Evolutionary conservation across 352 stramenopile genomes (phyloP).

Genomic region (Pythium aquatile): DNA sequence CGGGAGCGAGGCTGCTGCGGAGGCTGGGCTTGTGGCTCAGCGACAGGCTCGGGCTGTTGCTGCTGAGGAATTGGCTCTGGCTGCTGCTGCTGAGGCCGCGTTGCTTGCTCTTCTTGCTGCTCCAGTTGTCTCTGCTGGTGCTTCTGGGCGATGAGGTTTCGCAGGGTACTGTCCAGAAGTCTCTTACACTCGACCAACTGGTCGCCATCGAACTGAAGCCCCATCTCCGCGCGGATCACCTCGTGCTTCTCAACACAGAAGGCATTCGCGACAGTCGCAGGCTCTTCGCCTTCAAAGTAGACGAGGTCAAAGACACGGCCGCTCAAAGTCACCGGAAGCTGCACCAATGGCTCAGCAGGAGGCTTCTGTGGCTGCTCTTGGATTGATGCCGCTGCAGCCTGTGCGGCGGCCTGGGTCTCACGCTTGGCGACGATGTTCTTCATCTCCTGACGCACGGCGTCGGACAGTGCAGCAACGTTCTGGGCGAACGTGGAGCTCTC

Average conservation of each 20-base stretch:
- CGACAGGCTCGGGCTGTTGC: conserved; percentile 4
- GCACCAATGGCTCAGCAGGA: conserved; percentile 34
- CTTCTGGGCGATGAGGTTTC: conserved; percentile 29
- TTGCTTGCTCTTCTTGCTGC: conserved; percentile 23
- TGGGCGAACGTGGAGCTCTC: conserved; percentile 40
- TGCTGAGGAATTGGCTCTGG: conserved; percentile 6
- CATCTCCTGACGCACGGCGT: conserved; percentile 38
- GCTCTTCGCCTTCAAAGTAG: conserved; percentile 66
- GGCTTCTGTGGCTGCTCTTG: conserved; percentile 5
- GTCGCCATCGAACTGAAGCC: conserved; percentile 52
- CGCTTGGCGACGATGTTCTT: conserved; percentile 5
- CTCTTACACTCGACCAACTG: conserved; percentile 63
- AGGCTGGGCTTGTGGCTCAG: not conserved
- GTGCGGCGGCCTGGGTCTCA: not conserved
- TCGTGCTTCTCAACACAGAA: conserved; percentile 79
- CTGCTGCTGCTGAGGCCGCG: conserved; percentile 11
- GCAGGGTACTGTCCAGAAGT: conserved; percentile 45
- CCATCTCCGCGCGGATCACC: conserved; percentile 46
- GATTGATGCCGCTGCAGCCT: conserved; percentile 14
- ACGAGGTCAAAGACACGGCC: conserved; percentile 56
- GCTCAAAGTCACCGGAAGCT: conserved; percentile 60
- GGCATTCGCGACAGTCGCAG: conserved; percentile 47
- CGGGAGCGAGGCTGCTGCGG: conserved; percentile 19
- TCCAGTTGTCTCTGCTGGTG: conserved; percentile 12
- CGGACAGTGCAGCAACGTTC: conserved; percentile 42